Conservation (phyloP, 208 protist genomes). For the Trypanosoma boissoni region DNA sequence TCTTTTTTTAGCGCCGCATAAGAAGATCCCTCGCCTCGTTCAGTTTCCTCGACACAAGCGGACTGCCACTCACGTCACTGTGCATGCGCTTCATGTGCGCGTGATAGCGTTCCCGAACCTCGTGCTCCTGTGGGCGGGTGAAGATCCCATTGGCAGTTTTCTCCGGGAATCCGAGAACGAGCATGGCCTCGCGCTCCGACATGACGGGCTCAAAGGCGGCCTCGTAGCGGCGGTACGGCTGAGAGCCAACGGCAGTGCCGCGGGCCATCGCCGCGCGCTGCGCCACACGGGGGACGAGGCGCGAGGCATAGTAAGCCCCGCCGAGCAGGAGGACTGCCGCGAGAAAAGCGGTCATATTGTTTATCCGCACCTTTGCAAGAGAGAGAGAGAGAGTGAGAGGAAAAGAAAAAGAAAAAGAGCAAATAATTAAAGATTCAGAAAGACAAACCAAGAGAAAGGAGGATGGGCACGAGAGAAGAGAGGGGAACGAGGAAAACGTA, state of each 20-base stretch:
- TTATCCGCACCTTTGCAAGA: no score
- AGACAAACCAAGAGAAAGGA: no score
- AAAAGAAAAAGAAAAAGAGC: no score
- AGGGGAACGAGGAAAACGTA: no score
- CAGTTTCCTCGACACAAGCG: conserved; percentile 76
- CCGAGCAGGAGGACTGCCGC: conserved; percentile 42
- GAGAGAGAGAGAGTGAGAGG: no score
- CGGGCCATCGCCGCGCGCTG: conserved; percentile 35
- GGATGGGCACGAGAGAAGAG: no score
- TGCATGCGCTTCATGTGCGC: conserved; percentile 73
- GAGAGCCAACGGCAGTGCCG: neutral
- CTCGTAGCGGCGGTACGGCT: conserved; percentile 62
- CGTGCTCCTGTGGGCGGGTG: conserved; percentile 32
- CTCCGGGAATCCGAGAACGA: conserved; percentile 63
- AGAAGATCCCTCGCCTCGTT: conserved; percentile 78
- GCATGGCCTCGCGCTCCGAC: conserved; percentile 57
- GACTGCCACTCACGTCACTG: conserved; percentile 63
- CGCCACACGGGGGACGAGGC: conserved; percentile 52
- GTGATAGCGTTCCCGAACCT: conserved; percentile 73
- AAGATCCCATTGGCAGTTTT: conserved; percentile 22
- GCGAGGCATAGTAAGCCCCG: conserved; percentile 46
- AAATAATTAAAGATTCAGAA: no score
- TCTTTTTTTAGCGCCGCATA: conserved; percentile 29
- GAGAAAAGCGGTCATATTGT: conserved; percentile 37
- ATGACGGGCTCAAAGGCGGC: conserved; percentile 61